Percentiles rank a stretch among this genome's conserved stretches.
Evolutionary conservation across 2,329 filamentous ascomycete species (phyloP).

Genomic region (Didymella segeticola): DNA sequence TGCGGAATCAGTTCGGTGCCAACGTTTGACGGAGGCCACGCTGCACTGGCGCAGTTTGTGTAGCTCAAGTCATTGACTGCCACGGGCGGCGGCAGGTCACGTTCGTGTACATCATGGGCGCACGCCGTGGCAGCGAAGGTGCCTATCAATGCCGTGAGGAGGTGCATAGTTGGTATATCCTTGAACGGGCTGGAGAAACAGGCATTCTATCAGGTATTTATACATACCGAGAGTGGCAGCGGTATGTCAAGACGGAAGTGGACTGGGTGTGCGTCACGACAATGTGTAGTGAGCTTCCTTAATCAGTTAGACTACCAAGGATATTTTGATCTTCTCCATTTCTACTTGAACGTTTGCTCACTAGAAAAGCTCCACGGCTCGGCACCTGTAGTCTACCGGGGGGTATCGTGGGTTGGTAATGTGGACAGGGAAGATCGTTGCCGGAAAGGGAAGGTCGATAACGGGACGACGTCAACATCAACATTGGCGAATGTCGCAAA

Average conservation of each 20-base stretch:
- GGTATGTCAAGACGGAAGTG: conserved; percentile 4
- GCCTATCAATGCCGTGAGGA: conserved; percentile 16
- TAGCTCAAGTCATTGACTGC: conserved; percentile 44
- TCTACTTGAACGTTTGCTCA: conserved; percentile 4
- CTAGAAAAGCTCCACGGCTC: conserved; percentile 27
- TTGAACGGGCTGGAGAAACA: background rate
- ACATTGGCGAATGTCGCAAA: conserved; percentile 4
- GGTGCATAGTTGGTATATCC: conserved; percentile 26
- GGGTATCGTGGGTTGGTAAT: conserved; percentile 19
- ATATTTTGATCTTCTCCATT: conserved; percentile 1
- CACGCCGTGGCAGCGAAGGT: conserved; percentile 27
- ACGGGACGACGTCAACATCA: conserved; percentile 15
- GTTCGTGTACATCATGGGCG: conserved; percentile 37
- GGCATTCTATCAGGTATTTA: conserved; percentile 12
- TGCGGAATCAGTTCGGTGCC: conserved; percentile 51
- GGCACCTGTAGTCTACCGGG: conserved; percentile 29
- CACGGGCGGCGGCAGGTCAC: conserved; percentile 36
- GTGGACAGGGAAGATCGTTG: conserved; percentile 33
- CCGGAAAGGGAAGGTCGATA: conserved; percentile 38
- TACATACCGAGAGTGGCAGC: conserved; percentile 12
- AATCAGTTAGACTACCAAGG: conserved; percentile 31
- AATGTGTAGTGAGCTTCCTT: conserved; percentile 32
- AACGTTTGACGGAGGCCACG: conserved; percentile 52
- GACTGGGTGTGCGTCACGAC: conserved; percentile 11
- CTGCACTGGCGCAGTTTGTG: conserved; percentile 43